Percentiles rank a stretch among this genome's conserved stretches.
Evolutionary conservation across 1,284 basidiomycete species (phyloP).

Genomic region (Vanrija pseudolonga): DNA sequence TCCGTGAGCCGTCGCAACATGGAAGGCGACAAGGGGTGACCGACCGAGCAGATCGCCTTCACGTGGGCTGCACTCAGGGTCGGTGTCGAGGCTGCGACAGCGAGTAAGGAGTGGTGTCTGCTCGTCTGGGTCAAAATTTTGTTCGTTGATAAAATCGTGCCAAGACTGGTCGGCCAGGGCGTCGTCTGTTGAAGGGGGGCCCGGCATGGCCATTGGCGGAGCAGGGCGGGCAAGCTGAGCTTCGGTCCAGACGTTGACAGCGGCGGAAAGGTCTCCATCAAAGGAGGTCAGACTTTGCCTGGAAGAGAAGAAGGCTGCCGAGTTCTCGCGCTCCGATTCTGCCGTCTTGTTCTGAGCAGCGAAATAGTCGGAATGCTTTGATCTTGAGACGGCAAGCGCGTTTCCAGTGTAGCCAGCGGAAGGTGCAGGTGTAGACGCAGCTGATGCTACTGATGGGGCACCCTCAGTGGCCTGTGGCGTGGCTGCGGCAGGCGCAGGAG

Average conservation of each 20-base stretch:
- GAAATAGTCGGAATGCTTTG: conserved; percentile 19
- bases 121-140: conserved; percentile 22
- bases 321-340: conserved; percentile 9
- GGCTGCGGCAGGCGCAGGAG: background rate
- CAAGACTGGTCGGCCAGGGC: conserved; percentile 21
- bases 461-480: background rate
- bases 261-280: conserved; percentile 12
- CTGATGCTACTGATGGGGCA: background rate
- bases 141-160: conserved; percentile 24
- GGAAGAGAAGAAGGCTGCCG: conserved; percentile 9
- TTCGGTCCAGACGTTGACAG: conserved; percentile 13
- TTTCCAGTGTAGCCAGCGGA: conserved; percentile 11
- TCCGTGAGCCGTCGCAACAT: conserved; percentile 1
- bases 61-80: conserved; percentile 20
- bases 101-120: conserved; percentile 19
- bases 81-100: conserved; percentile 18
- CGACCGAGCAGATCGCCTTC: conserved; percentile 16
- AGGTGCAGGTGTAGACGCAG: background rate
- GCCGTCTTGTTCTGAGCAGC: conserved; percentile 16
- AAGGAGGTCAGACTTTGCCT: conserved; percentile 3
- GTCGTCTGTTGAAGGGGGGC: conserved; percentile 10
- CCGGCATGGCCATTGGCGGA: background rate
- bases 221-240: background rate
- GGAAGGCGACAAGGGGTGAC: conserved; percentile 14
- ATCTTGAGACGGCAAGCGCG: conserved; percentile 8